Evolutionary conservation across 2,329 filamentous ascomycete species (phyloP), one percentile per base, ranked within the genome.

Genomic region (Alternaria brassicicola): DNA sequence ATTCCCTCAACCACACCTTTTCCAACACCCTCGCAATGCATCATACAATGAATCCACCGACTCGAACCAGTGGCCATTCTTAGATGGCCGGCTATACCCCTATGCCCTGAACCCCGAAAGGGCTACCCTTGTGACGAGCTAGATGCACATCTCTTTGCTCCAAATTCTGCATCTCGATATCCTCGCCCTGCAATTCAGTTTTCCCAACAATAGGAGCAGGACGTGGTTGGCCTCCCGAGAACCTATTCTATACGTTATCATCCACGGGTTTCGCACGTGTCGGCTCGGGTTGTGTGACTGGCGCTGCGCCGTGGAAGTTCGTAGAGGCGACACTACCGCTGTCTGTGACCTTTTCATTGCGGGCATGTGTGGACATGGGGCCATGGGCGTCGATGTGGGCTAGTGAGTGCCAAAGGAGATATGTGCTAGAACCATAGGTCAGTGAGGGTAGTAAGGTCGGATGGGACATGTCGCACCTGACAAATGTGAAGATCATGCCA

Each of bases 401-500:
- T 53, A 79, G 68, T n/a, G 71, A 74, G 13, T 69, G 61, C 72
- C 77, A 80, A 25, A 81, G 64, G 2, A 81, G 55, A 17, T 74
- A 65, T 17, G 77, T 77, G 63, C 79, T 80, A 35, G 23, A 12
- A 12, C 2, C 10, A 13, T 2, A 17, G 23, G 38, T 45, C 25
- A 54, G 43, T 41, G 31, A 48, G 12, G 31, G 6, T 21, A 8
- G 9, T 48, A 33, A 12, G 8, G 6, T 13, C 25, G 13, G n/a
- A n/a, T 6, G 8, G 12, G 36, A 31, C 7, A 10, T 6, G 36
- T 56, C 62, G 43, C 61, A 82, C 80, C 80, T 82, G 6, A 78
- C 78, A 54, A 84, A 76, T 0, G 83, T 82, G 15, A 76, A 78
- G 2, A 84, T 56, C 66, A 80, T 79, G 0, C 84, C 85, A 0